A percentile compares a stretch with the other conserved stretches of the same genome.
phyloP scores from a whole-genome alignment of 148 eudicot genomes.

The Tetragonia tetragonoides region DNA sequence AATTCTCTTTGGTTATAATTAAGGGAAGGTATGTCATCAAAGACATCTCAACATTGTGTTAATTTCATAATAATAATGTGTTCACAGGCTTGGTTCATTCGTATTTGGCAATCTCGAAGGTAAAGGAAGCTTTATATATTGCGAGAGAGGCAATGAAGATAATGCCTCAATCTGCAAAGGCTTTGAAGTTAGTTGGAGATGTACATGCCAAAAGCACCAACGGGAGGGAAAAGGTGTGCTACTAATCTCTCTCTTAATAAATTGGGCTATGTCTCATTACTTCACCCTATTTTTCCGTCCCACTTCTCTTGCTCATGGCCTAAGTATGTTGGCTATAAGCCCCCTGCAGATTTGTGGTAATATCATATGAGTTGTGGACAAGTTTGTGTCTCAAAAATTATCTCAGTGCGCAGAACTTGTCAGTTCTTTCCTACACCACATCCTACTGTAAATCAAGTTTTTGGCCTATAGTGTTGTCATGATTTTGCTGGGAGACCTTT shows the following conservation, averaged over 20 bases:
- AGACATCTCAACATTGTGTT: not conserved
- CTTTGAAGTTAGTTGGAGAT: slow-evolving; percentile 94
- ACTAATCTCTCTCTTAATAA: not conserved
- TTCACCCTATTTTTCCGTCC: not conserved
- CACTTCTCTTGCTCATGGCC: not conserved
- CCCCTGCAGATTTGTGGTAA: not conserved
- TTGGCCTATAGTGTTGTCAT: not conserved
- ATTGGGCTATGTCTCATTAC: not conserved
- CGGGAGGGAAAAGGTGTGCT: slow-evolving; percentile 83
- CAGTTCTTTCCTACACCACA: not conserved
- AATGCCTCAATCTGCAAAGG: slow-evolving; percentile 94
- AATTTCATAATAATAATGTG: not conserved
- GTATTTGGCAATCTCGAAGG: slow-evolving; percentile 81
- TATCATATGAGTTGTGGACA: not conserved
- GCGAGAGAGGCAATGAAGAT: slow-evolving; percentile 99
- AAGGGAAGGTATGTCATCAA: no score
- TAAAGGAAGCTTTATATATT: slow-evolving; percentile 84
- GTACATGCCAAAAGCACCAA: slow-evolving; percentile 87
- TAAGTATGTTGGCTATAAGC: not conserved
- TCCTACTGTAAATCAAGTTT: not conserved
- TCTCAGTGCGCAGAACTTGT: not conserved
- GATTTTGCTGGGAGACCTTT: no score
- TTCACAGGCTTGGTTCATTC: slow-evolving; percentile 84
- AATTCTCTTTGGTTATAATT: no score
- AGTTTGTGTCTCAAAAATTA: not conserved